Base-by-base conservation (phyloP, 345 rosid genomes). In the Syzygium grande region DNA sequence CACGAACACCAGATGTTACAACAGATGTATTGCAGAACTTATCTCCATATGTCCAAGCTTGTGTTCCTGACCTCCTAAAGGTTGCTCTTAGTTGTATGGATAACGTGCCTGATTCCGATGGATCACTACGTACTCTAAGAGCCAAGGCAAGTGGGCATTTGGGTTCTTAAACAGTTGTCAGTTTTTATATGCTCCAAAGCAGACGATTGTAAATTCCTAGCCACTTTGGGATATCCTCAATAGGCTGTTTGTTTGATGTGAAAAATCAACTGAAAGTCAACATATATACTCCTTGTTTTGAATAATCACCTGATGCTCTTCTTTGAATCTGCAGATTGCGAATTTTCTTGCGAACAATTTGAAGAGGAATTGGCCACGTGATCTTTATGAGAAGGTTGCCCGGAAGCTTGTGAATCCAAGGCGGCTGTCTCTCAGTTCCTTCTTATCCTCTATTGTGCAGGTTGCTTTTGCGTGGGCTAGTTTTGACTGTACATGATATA, bases 361-460 rank as follows among this genome's bases (percentile, higher is more conserved):
- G 87, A 95, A 91, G 89, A 89, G 92, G 91, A 96, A 95, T 89
- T 97, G 99, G 98, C 99, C 99, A 53, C 97, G 94, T 22, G 99
- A 96, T 86, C 89, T 97, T 88, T 97, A 93, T 15, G 97, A 95
- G 79, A 97, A 93, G 93, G 97, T 95, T 85, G 95, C 96, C 55
- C 91, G 92, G 92, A 89, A 93, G 95, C 94, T 93, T 97, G 91
- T 97, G 95, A 95, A 89, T 78, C 68, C 84, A 63, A 89, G 46
- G 54, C 9, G 84, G 79, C 65, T 14, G 43, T 11, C 51, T 46
- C 68, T 61, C 46, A 63, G 52, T 58, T 73, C 80, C 27, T 73
- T 9, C 8, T 73, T 38, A 14, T 38, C 80, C 80, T 73, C 80
- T 38, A 19, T 19, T 21, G 80, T 11, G 80, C 80, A 73, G 80